Evolutionary conservation across 371 early-diverging fungal genomes (phyloP).

Genomic region (Actinomortierella ambigua): DNA sequence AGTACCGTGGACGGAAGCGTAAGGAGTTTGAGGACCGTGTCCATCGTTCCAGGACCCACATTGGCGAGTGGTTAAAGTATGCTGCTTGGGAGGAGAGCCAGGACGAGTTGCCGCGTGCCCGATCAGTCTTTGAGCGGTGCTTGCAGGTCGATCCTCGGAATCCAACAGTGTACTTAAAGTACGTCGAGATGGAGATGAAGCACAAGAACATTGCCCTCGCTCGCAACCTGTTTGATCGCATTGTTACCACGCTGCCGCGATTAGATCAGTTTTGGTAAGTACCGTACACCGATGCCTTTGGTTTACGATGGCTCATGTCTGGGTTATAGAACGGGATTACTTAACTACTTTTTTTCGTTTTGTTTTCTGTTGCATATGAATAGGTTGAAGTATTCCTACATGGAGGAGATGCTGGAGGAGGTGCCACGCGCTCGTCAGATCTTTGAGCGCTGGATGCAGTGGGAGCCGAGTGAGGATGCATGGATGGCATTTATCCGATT

Average conservation of each 20-base stretch:
- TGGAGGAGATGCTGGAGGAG: slow-evolving; percentile 96
- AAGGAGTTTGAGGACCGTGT: slow-evolving; percentile 95
- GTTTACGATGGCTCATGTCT: too few relatives aligned
- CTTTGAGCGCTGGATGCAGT: slow-evolving; percentile 98
- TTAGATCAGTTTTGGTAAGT: slow-evolving; percentile 95
- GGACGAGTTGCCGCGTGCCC: slow-evolving; percentile 83
- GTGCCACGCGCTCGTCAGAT: slow-evolving; percentile 89
- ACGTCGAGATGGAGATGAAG: slow-evolving; percentile 97
- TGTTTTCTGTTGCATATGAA: background rate
- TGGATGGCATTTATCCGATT: slow-evolving; percentile 96
- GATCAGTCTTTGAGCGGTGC: slow-evolving; percentile 92
- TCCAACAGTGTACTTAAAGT: slow-evolving; percentile 88
- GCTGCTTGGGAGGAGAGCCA: slow-evolving; percentile 96
- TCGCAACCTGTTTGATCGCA: slow-evolving; percentile 93
- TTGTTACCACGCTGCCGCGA: slow-evolving; percentile 88
- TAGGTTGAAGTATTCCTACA: slow-evolving; percentile 89
- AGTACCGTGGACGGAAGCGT: slow-evolving; percentile 88
- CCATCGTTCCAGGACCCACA: slow-evolving; percentile 80
- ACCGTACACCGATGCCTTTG: too few relatives aligned
- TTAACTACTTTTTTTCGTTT: background rate
- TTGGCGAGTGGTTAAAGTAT: slow-evolving; percentile 94
- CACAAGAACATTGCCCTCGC: slow-evolving; percentile 91
- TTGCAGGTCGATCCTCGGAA: slow-evolving; percentile 89
- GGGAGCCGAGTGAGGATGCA: slow-evolving; percentile 93
- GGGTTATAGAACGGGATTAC: too few relatives aligned